Evolutionary conservation across 2,329 filamentous ascomycete species (phyloP).

Genomic region (Xylariaceae sp.): DNA sequence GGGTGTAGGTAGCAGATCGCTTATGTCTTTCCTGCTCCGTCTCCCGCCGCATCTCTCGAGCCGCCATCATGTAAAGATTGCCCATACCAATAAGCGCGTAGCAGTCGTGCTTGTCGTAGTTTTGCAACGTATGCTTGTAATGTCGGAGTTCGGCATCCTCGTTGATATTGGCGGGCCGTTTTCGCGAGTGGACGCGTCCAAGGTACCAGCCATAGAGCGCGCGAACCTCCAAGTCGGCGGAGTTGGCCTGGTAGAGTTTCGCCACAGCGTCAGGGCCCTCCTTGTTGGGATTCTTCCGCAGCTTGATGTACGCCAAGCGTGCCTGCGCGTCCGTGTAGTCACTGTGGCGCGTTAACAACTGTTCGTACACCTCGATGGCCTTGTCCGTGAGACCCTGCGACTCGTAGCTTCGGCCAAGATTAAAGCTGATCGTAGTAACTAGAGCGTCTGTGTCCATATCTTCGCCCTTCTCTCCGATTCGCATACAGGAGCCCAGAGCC

Average conservation of each 20-base stretch:
- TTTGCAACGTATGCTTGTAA: constrained; percentile 92
- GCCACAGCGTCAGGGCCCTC: constrained; percentile 82
- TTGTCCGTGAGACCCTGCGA: constrained; percentile 73
- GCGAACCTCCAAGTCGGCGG: constrained; percentile 83
- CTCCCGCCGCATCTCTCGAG: constrained; percentile 89
- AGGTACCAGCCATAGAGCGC: constrained; percentile 94
- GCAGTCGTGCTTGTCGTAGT: constrained; percentile 95
- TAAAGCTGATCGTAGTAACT: constrained; percentile 94
- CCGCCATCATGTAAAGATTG: constrained; percentile 79
- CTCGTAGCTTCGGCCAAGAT: constrained; percentile 90
- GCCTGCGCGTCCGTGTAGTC: constrained; percentile 92
- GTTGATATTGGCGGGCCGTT: constrained; percentile 70
- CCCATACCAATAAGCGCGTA: constrained; percentile 97
- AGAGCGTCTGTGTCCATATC: constrained; percentile 82
- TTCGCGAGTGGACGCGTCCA: constrained; percentile 73
- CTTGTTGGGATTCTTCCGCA: constrained; percentile 73
- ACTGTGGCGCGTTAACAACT: constrained; percentile 73
- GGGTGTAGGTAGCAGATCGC: constrained; percentile 77
- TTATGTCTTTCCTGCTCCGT: constrained; percentile 88
- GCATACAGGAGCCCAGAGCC: constrained; percentile 82
- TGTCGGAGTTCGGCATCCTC: constrained; percentile 91
- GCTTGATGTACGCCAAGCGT: constrained; percentile 82
- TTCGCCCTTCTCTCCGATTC: constrained; percentile 68
- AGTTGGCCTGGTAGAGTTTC: constrained; percentile 78
- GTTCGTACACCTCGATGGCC: constrained; percentile 83